Evolutionary conservation across 441 rosid species (phyloP).

Genomic region (Euphorbia celastroides): DNA sequence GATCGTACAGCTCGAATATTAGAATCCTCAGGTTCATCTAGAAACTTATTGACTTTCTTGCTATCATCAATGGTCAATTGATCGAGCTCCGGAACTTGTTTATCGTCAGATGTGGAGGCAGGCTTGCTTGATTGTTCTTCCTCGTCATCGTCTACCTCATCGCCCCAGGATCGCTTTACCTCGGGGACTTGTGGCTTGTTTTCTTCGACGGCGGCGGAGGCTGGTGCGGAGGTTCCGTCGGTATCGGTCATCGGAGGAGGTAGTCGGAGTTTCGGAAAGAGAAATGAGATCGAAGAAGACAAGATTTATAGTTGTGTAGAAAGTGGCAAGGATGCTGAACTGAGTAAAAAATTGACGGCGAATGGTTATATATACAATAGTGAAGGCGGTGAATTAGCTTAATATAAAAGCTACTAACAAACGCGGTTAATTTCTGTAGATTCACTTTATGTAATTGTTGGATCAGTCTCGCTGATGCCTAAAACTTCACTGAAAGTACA

Average conservation of each 20-base stretch:
- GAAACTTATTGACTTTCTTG: conserved; percentile 50
- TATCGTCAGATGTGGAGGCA: conserved; percentile 33
- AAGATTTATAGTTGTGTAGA: neutral
- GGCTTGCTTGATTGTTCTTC: conserved; percentile 27
- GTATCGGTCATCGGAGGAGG: conserved; percentile 11
- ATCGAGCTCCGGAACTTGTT: conserved; percentile 27
- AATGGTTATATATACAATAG: neutral
- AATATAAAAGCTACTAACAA: no score
- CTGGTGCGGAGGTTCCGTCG: neutral
- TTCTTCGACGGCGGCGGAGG: conserved; percentile 21
- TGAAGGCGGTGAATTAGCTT: no score
- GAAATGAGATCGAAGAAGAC: neutral
- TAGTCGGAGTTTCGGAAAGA: neutral
- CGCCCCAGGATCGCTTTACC: conserved; percentile 48
- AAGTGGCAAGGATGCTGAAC: no score
- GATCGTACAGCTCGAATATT: conserved; percentile 61
- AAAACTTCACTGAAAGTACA: no score
- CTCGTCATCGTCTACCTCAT: conserved; percentile 59
- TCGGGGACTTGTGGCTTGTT: conserved; percentile 25
- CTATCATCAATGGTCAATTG: conserved; percentile 46
- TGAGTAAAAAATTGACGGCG: neutral
- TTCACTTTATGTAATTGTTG: no score
- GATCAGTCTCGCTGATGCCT: no score
- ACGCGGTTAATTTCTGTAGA: no score
- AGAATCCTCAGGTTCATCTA: conserved; percentile 82